Evolutionary conservation across 371 early-diverging fungal genomes (phyloP).

Genomic region (Lichtheimia ramosa): DNA sequence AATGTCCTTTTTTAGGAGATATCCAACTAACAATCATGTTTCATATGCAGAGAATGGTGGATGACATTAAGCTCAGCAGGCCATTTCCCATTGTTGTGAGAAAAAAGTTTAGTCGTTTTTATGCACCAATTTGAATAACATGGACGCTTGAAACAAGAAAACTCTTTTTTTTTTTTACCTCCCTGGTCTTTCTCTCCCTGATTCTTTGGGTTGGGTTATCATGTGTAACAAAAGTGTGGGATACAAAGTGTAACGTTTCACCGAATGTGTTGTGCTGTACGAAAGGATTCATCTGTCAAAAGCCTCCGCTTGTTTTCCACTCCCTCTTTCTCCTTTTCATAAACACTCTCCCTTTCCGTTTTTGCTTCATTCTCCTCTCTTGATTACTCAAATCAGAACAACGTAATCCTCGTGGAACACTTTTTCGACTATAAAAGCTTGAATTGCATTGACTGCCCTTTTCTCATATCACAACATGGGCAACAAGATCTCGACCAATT

Average conservation of each 20-base stretch:
- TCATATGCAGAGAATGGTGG: too few relatives aligned
- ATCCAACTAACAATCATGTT: too few relatives aligned
- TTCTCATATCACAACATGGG: not conserved
- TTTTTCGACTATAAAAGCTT: too few relatives aligned
- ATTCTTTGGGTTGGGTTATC: not conserved
- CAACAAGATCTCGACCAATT: slow-evolving; percentile 4
- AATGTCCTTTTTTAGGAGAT: not conserved
- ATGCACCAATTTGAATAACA: too few relatives aligned
- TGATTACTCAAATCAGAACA: not conserved
- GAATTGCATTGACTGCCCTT: too few relatives aligned
- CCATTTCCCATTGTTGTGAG: too few relatives aligned
- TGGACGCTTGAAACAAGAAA: too few relatives aligned
- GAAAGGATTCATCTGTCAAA: not conserved
- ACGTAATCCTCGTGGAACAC: too few relatives aligned
- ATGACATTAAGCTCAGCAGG: too few relatives aligned
- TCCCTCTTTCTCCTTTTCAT: not conserved
- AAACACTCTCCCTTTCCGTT: not conserved
- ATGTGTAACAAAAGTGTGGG: not conserved
- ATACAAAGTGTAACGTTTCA: not conserved
- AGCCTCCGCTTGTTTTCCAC: not conserved
- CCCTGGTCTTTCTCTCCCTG: not conserved
- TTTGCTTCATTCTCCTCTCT: not conserved
- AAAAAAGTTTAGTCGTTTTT: too few relatives aligned
- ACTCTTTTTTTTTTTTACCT: too few relatives aligned
- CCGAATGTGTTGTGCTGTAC: not conserved